Evolutionary conservation across 768 basidiomycete species (phyloP), one percentile per base, ranked within the genome.

Genomic region (Pleurotus platypus): DNA sequence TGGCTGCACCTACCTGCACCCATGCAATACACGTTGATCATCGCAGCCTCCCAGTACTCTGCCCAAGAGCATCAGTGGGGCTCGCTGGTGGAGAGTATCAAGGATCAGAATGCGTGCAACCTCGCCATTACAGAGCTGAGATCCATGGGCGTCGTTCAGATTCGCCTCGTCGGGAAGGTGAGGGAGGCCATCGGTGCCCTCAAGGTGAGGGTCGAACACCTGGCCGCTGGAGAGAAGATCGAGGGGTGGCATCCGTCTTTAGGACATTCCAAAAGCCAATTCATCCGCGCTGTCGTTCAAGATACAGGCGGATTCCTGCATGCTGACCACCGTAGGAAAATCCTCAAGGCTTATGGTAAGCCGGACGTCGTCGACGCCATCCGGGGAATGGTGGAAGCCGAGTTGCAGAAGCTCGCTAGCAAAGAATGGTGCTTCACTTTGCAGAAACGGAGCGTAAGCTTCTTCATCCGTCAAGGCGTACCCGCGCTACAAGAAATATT

Each of bases 201-300:
- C 58, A 86, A 85, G 68, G 84, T 86, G 11, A 70, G 84, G 51
- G 79, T 83, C 0, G 85, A 86, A 64, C 77, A 71, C 51, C 64
- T 86, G 39, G 78, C 75, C 2, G 72, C 71, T 20, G 85, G 85
- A 4, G 77, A 80, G 40, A 78, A 68, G 37, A 68, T 86, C 8
- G 72, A 70, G 42, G 58, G 73, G 35, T 86, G 83, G 84, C 83
- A 85, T 65, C 67, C 72, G 35, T 72, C 73, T 0, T 73, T 84
- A 57, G 63, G 51, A 4, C 24, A 27, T n/a, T 42, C 51, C 16
- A 54, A 26, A 39, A 72, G 64, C 49, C 27, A 60, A 1, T 80
- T 82, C 50, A 62, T 79, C 46, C 60, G 61, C 26, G 68, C 64
- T 0, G 62, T 82, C 15, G 60, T 66, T 22, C 49, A 57, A 7